Conservation (phyloP, 2,329 filamentous ascomycete species). For the Sporothrix pallida region DNA sequence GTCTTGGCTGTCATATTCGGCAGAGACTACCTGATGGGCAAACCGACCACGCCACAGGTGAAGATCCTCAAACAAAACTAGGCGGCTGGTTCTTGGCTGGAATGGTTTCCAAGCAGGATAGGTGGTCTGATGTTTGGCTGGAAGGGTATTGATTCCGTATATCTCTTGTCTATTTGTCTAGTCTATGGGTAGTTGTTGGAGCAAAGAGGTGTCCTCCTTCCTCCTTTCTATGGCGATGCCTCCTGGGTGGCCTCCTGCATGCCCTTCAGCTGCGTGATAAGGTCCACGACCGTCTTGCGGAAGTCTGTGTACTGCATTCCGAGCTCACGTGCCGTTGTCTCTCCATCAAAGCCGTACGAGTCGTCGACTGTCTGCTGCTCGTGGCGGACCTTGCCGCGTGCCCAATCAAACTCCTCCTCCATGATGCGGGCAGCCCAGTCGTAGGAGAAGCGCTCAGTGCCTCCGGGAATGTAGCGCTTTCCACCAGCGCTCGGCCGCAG, state of each 20-base stretch:
- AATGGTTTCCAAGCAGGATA: too few relatives aligned
- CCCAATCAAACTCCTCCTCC: conserved; percentile 48
- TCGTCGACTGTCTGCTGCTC: conserved; percentile 30
- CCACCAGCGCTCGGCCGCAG: conserved; percentile 39
- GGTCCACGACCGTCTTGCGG: conserved; percentile 22
- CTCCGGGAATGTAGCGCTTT: conserved; percentile 41
- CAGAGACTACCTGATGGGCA: conserved; percentile 52
- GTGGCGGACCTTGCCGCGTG: conserved; percentile 38
- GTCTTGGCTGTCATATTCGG: conserved; percentile 54
- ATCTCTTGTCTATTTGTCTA: not conserved
- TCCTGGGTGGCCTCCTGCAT: conserved; percentile 20
- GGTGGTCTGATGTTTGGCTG: too few relatives aligned
- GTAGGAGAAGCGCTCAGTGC: conserved; percentile 55
- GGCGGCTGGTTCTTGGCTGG: too few relatives aligned
- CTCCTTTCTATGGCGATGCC: conserved; percentile 17
- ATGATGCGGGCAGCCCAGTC: conserved; percentile 53
- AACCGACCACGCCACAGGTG: not conserved
- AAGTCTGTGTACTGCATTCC: conserved; percentile 28
- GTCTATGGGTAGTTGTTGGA: too few relatives aligned
- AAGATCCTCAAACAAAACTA: not conserved
- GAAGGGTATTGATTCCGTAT: not conserved
- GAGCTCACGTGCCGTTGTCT: conserved; percentile 31
- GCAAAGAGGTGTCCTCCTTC: not conserved
- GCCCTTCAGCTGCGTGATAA: conserved; percentile 21
- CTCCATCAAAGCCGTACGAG: conserved; percentile 33